Conservation (phyloP, 148 eudicot genomes). For the Oxyria digyna region DNA sequence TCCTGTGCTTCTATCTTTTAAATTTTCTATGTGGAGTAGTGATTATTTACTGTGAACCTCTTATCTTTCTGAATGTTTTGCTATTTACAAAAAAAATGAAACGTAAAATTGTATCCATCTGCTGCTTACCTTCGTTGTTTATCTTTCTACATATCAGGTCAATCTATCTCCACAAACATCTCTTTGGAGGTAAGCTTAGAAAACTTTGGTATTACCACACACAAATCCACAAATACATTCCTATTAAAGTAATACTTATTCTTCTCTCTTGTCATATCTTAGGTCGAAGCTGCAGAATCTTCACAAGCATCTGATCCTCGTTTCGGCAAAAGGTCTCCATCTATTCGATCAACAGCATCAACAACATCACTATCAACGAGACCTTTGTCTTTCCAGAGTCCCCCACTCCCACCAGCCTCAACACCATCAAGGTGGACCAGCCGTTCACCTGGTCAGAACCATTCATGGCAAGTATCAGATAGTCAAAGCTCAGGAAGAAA, state of each 20-base stretch:
- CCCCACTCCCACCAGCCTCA: constrained; percentile 39
- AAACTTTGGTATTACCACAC: not conserved
- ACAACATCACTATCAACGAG: constrained; percentile 45
- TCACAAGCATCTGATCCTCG: constrained; percentile 33
- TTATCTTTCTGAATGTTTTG: too few species aligned
- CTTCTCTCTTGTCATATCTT: constrained; percentile 5
- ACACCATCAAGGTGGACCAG: constrained; percentile 45
- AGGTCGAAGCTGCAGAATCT: constrained; percentile 48
- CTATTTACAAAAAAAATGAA: too few species aligned
- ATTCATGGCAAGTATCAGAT: constrained; percentile 49
- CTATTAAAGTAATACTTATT: not conserved
- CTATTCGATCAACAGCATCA: constrained; percentile 50
- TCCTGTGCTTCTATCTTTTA: not conserved
- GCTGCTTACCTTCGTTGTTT: not conserved
- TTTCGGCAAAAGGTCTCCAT: constrained; percentile 45
- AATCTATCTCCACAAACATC: constrained; percentile 13
- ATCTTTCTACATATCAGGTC: constrained; percentile 17
- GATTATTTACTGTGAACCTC: too few species aligned
- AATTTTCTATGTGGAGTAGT: not conserved
- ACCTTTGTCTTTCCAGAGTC: constrained; percentile 50
- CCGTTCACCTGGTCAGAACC: constrained; percentile 45
- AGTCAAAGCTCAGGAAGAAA: constrained; percentile 48
- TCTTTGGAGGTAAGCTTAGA: constrained; percentile 20
- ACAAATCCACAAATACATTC: not conserved
- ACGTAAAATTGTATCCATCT: not conserved